Base-by-base conservation (phyloP, 1,284 basidiomycete species). In the Cerioporus squamosus region DNA sequence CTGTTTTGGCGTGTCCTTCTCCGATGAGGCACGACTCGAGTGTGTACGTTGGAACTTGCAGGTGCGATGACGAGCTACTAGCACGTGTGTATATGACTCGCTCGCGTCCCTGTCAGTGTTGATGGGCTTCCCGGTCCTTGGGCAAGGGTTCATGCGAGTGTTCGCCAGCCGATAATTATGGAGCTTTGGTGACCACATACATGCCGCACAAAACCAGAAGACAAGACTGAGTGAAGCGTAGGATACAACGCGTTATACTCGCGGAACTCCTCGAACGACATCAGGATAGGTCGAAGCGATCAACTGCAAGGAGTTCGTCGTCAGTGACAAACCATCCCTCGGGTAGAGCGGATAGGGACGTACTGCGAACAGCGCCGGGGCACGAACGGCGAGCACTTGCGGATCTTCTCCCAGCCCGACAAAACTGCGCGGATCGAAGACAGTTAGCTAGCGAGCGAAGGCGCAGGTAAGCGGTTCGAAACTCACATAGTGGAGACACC, bases 361-460 rank as follows among this genome's bases (percentile, higher is more conserved):
- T 72, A 88, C 87, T 42, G 72, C 75, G 67, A 91, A 91, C 26
- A 95, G 76, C 29, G 79, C 84, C 1, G 93, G 93, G 22, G 90
- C 87, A 44, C 93, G 82, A 45, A 86, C 79, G 4, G 87, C 87
- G 40, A 95, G 77, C 12, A 91, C 81, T 65, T 90, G 85, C 1
- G 91, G 91, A 69, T 94, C 90, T 73, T 94, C 92, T 51, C 85
- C 91, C 8, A 94, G 78, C 5, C 91, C 91, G 31, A 94, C 92
- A 68, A 94, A 95, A 58, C 88, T 90, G 57, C 17, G 57, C 2
- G 15, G 51, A 49, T n/a, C n/a, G 22, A 51, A 29, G 38, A 14
- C 17, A 4, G 43, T 62, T 48, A 51, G 60, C 44, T 39, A 53
- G 12, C 38, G 14, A 18, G n/a, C 39, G 24, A 8, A 42, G 31